Evolutionary conservation across 495 filamentous ascomycete species (phyloP), one percentile per base, ranked within the genome.

Genomic region (Neurospora sp.): DNA sequence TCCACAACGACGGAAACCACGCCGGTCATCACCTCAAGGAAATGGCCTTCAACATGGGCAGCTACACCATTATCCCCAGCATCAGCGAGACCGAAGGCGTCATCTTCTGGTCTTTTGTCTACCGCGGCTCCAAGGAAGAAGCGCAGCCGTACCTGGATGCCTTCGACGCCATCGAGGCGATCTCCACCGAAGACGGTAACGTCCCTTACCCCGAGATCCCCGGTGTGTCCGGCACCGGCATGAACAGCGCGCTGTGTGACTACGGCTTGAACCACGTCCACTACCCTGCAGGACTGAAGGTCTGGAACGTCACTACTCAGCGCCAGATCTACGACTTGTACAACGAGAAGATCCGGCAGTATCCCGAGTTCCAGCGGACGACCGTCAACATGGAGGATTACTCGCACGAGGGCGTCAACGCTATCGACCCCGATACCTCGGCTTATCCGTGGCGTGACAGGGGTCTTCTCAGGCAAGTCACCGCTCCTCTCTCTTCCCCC

Each of bases 311-410:
- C 39, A 70, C 81, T 2, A 86, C 86, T 12, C 81, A 85, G 74
- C 75, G 73, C 71, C 70, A 77, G 69, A 81, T 79, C 10, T 87
- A 82, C 70, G 77, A 83, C 22, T n/a, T 79, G 61, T 88, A 83
- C 77, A 77, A 78, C 4, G 61, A 73, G 9, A 79, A 75, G 38
- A 76, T 74, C 39, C 72, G 59, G 42, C 44, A 41, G 6, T 65
- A 74, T 22, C 73, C 77, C 10, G 44, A 74, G 20, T 81, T 82
- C 39, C 75, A 74, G 72, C 75, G 75, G 42, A 85, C 86, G 3
- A 75, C 86, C 41, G 83, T 88, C 78, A 83, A 87, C 79, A 86
- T 89, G 70, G 88, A 89, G 74, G 86, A 83, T 18, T 89, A 88
- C 79, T 82, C 86, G 8, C 72, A 74, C 8, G 73, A 83, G 31